Evolutionary conservation across 306 rosid species (phyloP).

Genomic region (Luffa aegyptiaca): DNA sequence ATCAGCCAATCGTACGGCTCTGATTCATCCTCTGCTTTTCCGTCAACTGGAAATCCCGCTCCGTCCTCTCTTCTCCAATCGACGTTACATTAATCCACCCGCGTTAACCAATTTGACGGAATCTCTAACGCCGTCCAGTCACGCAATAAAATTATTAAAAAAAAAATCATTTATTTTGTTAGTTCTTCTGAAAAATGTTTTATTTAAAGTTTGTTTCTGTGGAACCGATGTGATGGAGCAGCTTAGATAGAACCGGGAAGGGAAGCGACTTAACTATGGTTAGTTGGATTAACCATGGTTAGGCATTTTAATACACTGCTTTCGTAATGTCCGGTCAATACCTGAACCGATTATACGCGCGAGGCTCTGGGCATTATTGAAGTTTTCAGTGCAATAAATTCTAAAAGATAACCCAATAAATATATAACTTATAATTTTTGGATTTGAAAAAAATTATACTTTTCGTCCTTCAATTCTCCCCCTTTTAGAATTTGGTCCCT

Average conservation of each 20-base stretch:
- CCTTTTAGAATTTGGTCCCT: no score
- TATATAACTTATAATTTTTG: no score
- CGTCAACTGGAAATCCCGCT: conserved; percentile 33
- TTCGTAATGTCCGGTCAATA: not conserved
- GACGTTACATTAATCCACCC: conserved; percentile 8
- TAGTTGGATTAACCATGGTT: conserved; percentile 1
- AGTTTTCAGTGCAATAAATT: not conserved
- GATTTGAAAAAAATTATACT: no score
- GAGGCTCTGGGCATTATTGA: not conserved
- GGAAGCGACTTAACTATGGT: conserved; percentile 2
- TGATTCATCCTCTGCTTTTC: conserved; percentile 12
- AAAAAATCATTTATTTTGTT: not conserved
- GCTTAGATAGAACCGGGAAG: not conserved
- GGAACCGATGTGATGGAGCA: conserved; percentile 7
- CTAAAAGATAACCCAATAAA: not conserved
- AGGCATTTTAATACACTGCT: not conserved
- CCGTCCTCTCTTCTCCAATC: conserved; percentile 1
- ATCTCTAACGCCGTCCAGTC: conserved; percentile 24
- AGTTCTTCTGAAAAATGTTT: not conserved
- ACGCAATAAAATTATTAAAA: not conserved
- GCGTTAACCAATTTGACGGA: conserved; percentile 29
- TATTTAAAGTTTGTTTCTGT: not conserved
- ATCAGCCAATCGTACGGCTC: conserved; percentile 31
- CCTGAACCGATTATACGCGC: not conserved
- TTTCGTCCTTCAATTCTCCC: no score